Evolutionary conservation across 78 protist species (phyloP), one percentile per base, ranked within the genome.

Genomic region (Cyanophora paradoxa): DNA sequence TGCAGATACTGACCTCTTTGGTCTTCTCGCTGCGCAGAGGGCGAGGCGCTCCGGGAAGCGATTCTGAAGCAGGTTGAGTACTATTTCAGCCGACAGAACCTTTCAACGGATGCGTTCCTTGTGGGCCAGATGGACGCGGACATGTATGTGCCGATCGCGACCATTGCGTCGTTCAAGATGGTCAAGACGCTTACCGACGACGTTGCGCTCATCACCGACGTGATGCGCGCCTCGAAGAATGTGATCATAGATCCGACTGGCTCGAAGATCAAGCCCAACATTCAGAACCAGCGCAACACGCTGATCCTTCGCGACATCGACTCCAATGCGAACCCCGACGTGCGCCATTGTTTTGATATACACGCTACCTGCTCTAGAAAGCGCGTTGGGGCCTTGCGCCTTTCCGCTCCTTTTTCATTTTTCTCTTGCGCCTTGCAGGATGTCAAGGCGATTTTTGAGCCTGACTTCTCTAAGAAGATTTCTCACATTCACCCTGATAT

Each of bases 21-120:
- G n/a, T n/a, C n/a, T n/a, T n/a, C 52, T 1, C 52, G 20, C 2
- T 44, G 52, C 52, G 52, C 52, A 44, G 52, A 44, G 52, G 52
- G 52, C 52, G 52, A 44, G 52, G 52, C 11, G 52, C 52, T 44
- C n/a, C 52, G 17, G n/a, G 59, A 11, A 19, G 30, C 30, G 59
- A n/a, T 82, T 24, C 58, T 31, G 59, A 65, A 48, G 30, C 88
- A 83, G 75, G 70, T 83, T 1, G 79, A 77, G 28, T 83, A 72
- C 59, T 83, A 83, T 39, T 73, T 83, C 37, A 78, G 84, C 17
- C 72, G 82, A 34, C 78, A 83, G 31, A 83, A 83, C 57, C 40
- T 83, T 13, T 24, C 83, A 46, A 63, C 52, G 33, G 88, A 83
- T 48, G 22, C 19, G 20, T 83, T 44, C 61, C 65, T 83, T 0